Evolutionary conservation across 495 filamentous ascomycete genomes (phyloP), one percentile per base, ranked within the genome.

Genomic region (Neurospora sp.): DNA sequence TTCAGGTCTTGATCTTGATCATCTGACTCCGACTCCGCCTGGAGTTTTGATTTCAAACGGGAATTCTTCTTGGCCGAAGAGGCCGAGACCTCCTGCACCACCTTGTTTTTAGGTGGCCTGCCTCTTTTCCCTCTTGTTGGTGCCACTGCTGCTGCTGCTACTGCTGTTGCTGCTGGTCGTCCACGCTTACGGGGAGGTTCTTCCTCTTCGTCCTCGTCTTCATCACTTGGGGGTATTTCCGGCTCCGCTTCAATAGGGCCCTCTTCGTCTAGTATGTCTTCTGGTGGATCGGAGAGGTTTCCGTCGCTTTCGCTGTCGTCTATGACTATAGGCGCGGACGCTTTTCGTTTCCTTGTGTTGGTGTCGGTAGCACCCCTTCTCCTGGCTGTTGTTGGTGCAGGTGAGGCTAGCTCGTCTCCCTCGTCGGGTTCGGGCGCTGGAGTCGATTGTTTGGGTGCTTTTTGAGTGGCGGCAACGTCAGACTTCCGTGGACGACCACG

Each of bases 401-500:
- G 54, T 35, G 54, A 66, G 14, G 54, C 18, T 27, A 37, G 44
- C 71, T 72, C 42, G 27, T 70, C 46, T 37, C 31, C 71, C 5
- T 70, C 46, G 10, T 62, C 44, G 0, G 11, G 44, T 31, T 72
- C 48, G n/a, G 44, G 44, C 5, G 14, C 39, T 18, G 12, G 8
- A 37, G 35, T 70, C 16, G 14, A 39, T 14, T 6, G 54, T n/a
- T 37, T 8, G 23, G 20, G 12, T 20, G 8, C 9, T 0, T 39
- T 73, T 35, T 48, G 66, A 10, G 74, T 42, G 41, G 69, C 37
- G 44, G 39, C 27, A 1, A 66, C 20, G 0, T 71, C 72, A 1
- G 73, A 73, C 42, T 75, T 78, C 35, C 76, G 70, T 6, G 75
- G 72, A 4, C 77, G 76, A 2, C 77, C 77, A 44, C 76, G 73